phyloP scores from a whole-genome alignment of 2,329 filamentous ascomycete genomes.

The Thermothelomyces thermophilus region DNA sequence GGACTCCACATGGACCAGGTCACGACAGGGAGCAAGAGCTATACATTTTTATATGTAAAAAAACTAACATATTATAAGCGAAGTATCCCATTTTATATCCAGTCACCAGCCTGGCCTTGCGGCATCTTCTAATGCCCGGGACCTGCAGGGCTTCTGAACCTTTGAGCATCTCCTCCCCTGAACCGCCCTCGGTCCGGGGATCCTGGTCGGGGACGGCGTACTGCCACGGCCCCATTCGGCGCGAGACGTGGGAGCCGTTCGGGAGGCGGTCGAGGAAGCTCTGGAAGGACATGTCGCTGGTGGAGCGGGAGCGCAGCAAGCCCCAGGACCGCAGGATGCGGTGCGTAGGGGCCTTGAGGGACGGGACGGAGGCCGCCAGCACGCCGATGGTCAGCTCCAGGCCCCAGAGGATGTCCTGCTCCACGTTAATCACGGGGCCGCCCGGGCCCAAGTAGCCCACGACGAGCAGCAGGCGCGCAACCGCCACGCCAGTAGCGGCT shows the following conservation, averaged over 20 bases:
- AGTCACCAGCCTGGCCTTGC: too few species aligned
- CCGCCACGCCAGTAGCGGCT: constrained; percentile 1
- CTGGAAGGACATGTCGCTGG: neutral
- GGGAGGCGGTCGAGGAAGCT: neutral
- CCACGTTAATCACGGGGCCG: neutral
- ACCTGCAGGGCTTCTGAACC: neutral
- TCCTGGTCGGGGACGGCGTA: neutral
- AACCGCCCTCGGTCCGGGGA: neutral
- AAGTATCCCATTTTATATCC: too few species aligned
- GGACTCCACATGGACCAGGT: too few species aligned
- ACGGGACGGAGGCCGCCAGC: neutral
- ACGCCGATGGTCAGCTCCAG: constrained; percentile 6
- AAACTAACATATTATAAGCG: too few species aligned
- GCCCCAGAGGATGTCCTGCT: constrained; percentile 7
- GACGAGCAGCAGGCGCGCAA: constrained; percentile 4
- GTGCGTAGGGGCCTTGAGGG: constrained; percentile 3
- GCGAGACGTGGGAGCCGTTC: neutral
- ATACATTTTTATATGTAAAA: too few species aligned
- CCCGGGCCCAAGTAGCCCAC: constrained; percentile 4
- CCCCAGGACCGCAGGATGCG: constrained; percentile 2
- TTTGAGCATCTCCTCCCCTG: neutral
- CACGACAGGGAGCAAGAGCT: too few species aligned
- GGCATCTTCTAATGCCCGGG: neutral
- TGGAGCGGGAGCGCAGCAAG: neutral
- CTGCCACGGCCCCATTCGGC: constrained; percentile 1